Base-by-base conservation (phyloP, 1,139 yeast species). In the Arxiozyma slooffiae region DNA sequence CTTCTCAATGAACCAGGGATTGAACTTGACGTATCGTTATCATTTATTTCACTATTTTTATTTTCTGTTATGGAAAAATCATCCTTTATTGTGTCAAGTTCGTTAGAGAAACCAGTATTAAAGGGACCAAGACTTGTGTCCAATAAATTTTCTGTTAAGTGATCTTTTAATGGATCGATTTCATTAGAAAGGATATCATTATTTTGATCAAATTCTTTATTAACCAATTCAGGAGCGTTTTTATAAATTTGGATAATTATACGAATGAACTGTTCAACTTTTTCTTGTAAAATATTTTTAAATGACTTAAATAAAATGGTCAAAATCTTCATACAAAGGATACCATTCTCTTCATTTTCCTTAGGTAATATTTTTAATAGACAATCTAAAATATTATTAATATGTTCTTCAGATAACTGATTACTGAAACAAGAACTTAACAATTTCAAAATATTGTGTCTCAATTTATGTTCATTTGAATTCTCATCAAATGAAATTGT, bases 261-360 rank as follows among this genome's bases (percentile, higher is more conserved):
- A 44, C 81, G 84, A 46, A 92, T 79, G 60, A 92, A 94, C 0
- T 85, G 83, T 57, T 79, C 82, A 3, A 92, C 95, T 59, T 83
- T 83, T 21, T 81, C 90, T 17, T 77, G 73, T 52, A 90, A 71
- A 41, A 75, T 74, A 20, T 77, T 68, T 69, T 87, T 90, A 71
- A 85, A 92, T 0, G 94, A 80, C 66, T 94, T 85, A 70, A 90
- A 96, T 52, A 92, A 72, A 46, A 85, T 79, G n/a, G 97, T 88
- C 51, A 90, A 76, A 50, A 89, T 82, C 66, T 88, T 90, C 85
- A 90, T 83, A 65, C 95, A 85, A 51, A 89, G 74, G 1, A 89
- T 89, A 47, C 97, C 98, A 64, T 92, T 92, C 57, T 90, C 97
- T 68, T 94, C 99, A 64, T 94, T 92, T 64, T 94, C 99, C 18